phyloP scores from a whole-genome alignment of 2,329 filamentous ascomycete genomes.

The Clonostachys byssicola region DNA sequence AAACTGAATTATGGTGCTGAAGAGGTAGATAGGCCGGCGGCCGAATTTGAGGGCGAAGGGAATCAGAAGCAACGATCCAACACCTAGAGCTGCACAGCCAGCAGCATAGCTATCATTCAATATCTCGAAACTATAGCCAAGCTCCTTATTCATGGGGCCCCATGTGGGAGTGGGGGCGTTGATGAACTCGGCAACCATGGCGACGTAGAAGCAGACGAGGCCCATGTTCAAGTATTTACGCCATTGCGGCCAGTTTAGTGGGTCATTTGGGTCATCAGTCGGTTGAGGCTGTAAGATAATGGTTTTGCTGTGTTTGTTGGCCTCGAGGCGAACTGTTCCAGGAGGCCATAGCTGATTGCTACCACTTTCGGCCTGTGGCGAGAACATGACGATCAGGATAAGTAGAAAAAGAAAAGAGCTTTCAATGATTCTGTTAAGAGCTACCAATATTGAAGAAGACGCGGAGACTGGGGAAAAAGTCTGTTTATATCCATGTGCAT shows the following conservation, averaged over 20 bases:
- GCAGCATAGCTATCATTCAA: slow-evolving; percentile 40
- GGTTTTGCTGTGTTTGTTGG: not conserved
- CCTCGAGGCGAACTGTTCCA: too few species aligned
- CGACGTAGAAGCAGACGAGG: slow-evolving; percentile 1
- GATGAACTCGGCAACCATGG: slow-evolving; percentile 4
- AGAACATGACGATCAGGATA: too few species aligned
- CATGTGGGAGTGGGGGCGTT: slow-evolving; percentile 18
- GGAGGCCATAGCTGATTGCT: too few species aligned
- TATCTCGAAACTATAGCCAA: slow-evolving; percentile 30
- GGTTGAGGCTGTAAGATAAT: not conserved
- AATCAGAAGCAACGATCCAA: slow-evolving; percentile 35
- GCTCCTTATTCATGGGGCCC: slow-evolving; percentile 31
- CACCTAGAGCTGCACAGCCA: slow-evolving; percentile 30
- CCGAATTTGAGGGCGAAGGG: slow-evolving; percentile 41
- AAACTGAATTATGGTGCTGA: slow-evolving; percentile 23
- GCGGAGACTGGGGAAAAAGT: too few species aligned
- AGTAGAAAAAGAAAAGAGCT: too few species aligned
- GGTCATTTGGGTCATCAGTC: not conserved
- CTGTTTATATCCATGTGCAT: too few species aligned
- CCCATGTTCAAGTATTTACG: slow-evolving; percentile 1
- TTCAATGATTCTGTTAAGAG: too few species aligned
- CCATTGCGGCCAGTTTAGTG: not conserved
- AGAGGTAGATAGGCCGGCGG: slow-evolving; percentile 35
- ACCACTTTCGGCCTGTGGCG: too few species aligned
- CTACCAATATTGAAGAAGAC: too few species aligned